These are phyloP conservation scores for Ochetophila trinervis DNA, from an alignment of 306 rosid species.

Conservation along the genomic window DNA sequence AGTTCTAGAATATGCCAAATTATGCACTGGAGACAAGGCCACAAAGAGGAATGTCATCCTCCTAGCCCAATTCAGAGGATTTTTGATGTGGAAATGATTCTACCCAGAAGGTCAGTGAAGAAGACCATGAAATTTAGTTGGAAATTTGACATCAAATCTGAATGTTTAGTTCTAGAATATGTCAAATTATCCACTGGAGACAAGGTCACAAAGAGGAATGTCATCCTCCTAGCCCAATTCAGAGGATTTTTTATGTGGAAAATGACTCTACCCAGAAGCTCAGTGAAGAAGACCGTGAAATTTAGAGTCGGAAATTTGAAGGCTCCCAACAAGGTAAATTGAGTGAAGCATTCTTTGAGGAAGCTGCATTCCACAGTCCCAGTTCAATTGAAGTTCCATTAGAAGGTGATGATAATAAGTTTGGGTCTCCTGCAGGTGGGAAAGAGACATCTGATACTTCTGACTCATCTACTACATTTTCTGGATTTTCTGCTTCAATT, in stretches of 20 bases:
- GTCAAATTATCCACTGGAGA: slow-evolving; percentile 92
- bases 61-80: slow-evolving; percentile 22
- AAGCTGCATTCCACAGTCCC: slow-evolving; percentile 21
- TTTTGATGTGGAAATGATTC: slow-evolving; percentile 30
- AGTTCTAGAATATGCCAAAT: slow-evolving; percentile 90
- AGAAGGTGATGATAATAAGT: slow-evolving; percentile 35
- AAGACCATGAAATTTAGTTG: slow-evolving; percentile 26
- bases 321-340: slow-evolving; percentile 14
- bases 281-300: slow-evolving; percentile 31
- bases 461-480: slow-evolving; percentile 64
- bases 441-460: slow-evolving; percentile 40
- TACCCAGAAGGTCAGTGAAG: slow-evolving; percentile 35
- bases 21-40: slow-evolving; percentile 92
- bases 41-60: slow-evolving; percentile 78
- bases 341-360: slow-evolving; percentile 23
- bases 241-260: slow-evolving; percentile 19
- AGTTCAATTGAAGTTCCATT: slow-evolving; percentile 31
- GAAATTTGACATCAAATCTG: slow-evolving; percentile 12
- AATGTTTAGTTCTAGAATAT: slow-evolving; percentile 70
- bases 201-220: slow-evolving; percentile 92
- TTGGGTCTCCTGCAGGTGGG: slow-evolving; percentile 39
- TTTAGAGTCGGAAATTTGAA: slow-evolving; percentile 29
- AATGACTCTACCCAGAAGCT: slow-evolving; percentile 33
- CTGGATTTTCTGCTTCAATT: slow-evolving; percentile 72
- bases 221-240: slow-evolving; percentile 41